A percentile compares a stretch with the other conserved stretches of the same genome.
These are phyloP conservation scores for Paramecium octaurelia DNA, from an alignment of 73 alveolate species.

Conservation along the genomic window DNA sequence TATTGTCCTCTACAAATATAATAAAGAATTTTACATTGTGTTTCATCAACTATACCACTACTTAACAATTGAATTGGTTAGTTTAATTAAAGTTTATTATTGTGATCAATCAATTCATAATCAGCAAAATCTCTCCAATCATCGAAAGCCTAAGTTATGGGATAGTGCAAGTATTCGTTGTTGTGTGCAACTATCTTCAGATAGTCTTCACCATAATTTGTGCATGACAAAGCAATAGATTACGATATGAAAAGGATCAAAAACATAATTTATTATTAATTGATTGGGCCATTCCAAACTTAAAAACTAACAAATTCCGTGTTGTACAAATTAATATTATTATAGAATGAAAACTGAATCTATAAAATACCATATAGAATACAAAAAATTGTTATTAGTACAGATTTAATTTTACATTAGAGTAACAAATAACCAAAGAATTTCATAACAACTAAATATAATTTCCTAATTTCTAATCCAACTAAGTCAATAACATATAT, in stretches of 20 bases:
- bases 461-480: no score
- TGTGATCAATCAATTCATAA: neutral
- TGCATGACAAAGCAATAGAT: neutral
- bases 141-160: neutral
- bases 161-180: neutral
- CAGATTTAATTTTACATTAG: no score
- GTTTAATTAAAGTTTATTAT: neutral
- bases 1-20: neutral
- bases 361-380: neutral
- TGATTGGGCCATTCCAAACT: no score
- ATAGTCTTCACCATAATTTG: neutral
- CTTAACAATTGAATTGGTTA: neutral
- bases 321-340: neutral
- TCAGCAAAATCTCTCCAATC: neutral
- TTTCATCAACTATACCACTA: neutral
- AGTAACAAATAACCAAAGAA: neutral
- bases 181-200: neutral
- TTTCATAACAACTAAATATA: no score
- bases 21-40: neutral
- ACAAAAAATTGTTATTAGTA: no score
- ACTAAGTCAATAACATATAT: neutral
- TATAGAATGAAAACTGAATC: neutral
- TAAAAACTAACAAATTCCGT: neutral
- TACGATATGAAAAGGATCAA: neutral
- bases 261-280: neutral